Conservation (phyloP, 495 filamentous ascomycete genomes). For the Trichocladium uniseriatum region DNA sequence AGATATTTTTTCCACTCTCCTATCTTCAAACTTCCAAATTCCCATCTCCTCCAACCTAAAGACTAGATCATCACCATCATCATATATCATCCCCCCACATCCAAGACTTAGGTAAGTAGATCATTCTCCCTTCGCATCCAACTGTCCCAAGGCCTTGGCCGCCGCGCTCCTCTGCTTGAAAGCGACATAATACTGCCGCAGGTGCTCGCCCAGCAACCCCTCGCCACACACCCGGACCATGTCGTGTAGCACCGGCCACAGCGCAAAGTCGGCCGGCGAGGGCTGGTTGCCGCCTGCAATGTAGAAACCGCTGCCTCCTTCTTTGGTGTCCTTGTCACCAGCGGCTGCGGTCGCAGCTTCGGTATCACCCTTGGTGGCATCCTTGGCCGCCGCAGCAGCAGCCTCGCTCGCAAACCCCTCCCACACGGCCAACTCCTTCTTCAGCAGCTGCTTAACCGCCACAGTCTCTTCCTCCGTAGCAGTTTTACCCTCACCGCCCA, state of each 20-base stretch:
- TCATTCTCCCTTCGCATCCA: too few relatives aligned
- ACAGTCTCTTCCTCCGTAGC: not conserved
- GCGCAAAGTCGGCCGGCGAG: slow-evolving; percentile 57
- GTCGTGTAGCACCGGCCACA: slow-evolving; percentile 62
- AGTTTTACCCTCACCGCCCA: not conserved
- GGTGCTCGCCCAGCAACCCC: slow-evolving; percentile 17
- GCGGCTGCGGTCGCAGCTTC: not conserved
- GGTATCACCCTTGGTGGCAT: not conserved
- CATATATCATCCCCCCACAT: not conserved
- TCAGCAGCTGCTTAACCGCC: not conserved
- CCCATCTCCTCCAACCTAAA: too few relatives aligned
- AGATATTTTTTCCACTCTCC: too few relatives aligned
- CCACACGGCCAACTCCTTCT: slow-evolving; percentile 17
- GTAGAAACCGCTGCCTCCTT: slow-evolving; percentile 8
- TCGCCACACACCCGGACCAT: slow-evolving; percentile 32
- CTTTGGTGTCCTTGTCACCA: not conserved
- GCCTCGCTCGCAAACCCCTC: slow-evolving; percentile 25
- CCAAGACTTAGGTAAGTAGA: too few relatives aligned
- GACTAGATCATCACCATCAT: too few relatives aligned
- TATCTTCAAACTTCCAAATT: too few relatives aligned
- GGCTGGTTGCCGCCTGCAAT: slow-evolving; percentile 51
- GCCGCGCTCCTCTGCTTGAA: slow-evolving; percentile 44
- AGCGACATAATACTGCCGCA: slow-evolving; percentile 46
- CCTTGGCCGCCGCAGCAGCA: not conserved
- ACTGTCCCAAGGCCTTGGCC: slow-evolving; percentile 31